Base-by-base conservation (phyloP, 2,329 filamentous ascomycete species). In the Amesomyces nigricolor region DNA sequence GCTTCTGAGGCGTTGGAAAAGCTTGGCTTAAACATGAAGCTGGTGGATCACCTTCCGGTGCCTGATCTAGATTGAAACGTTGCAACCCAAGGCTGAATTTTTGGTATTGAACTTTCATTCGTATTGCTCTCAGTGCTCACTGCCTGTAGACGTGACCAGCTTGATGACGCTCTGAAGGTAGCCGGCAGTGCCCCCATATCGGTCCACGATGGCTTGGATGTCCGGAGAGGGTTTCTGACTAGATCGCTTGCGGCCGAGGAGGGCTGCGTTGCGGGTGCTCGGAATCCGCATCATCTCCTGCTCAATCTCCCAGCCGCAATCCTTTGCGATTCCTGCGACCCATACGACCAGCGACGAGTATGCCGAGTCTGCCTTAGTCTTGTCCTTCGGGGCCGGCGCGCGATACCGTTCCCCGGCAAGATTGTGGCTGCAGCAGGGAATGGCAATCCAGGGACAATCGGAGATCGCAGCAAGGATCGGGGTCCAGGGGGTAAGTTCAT, bases 401-500 rank as follows among this genome's bases (percentile, higher is more conserved):
- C 94, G 84, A 68, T 87, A 94, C 57, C 73, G 78, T 22, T 82
- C 80, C 1, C 94, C 94, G 0, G 85, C 83, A 2, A 99, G 82
- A 56, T 87, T 81, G 72, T 97, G 91, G 61, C 89, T 95, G 73
- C 94, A 99, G 74, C 94, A 99, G 1, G 94, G 94, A 44, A 99
- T 96, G 63, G 89, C 88, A 59, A 99, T 83, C 70, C 96, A 99
- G 0, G 91, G 87, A 10, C 87, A 87, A 2, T 81, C 73, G 0
- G 87, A 91, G 1, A 90, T 74, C 6, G 83, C 81, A 1, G 89
- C 91, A 40, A 99, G 81, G 16, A 97, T 79, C 0, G 94, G 94
- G 0, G 94, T 97, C 94, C 94, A 99, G 0, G 89, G 83, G 0
- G 94, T 99, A 13, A 99, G 79, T 72, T 99, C 91, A 68, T 99